phyloP scores from a whole-genome alignment of 371 early-diverging fungal species.

The Mortierella sp. region DNA sequence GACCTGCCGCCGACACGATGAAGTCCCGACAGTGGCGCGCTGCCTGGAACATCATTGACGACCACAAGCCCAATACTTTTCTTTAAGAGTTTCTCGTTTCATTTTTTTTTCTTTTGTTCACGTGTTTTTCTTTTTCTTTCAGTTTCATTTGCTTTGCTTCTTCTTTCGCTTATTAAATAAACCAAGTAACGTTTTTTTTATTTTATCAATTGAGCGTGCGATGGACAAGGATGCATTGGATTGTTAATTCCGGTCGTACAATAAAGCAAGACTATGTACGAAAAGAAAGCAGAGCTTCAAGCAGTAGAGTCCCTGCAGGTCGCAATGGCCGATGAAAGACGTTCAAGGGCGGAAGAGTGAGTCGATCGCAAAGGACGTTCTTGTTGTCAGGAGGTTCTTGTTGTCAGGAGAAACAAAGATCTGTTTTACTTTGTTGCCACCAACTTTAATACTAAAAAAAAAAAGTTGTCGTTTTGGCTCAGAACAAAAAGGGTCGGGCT shows the following conservation, averaged over 20 bases:
- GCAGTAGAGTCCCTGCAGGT: too few relatives aligned
- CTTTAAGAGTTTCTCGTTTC: conserved; percentile 12
- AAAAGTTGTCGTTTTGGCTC: too few relatives aligned
- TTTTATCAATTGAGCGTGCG: too few relatives aligned
- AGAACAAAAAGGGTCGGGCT: neutral
- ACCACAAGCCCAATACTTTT: conserved; percentile 49
- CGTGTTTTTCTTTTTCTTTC: neutral
- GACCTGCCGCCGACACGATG: conserved; percentile 71
- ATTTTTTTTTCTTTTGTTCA: neutral
- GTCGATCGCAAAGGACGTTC: too few relatives aligned
- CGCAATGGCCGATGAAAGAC: too few relatives aligned
- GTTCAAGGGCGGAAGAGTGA: too few relatives aligned
- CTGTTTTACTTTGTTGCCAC: neutral
- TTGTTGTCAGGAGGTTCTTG: too few relatives aligned
- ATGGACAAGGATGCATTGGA: too few relatives aligned
- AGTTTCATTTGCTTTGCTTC: neutral
- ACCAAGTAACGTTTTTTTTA: neutral
- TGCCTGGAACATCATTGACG: conserved; percentile 69
- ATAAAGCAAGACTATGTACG: too few relatives aligned
- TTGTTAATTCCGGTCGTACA: too few relatives aligned
- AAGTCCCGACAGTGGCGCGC: conserved; percentile 64
- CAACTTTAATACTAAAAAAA: neutral
- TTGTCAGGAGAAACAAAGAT: neutral
- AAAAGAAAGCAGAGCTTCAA: too few relatives aligned
- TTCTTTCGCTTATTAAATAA: neutral